Conservation (phyloP, 306 rosid genomes). For the Lagenaria siceraria region DNA sequence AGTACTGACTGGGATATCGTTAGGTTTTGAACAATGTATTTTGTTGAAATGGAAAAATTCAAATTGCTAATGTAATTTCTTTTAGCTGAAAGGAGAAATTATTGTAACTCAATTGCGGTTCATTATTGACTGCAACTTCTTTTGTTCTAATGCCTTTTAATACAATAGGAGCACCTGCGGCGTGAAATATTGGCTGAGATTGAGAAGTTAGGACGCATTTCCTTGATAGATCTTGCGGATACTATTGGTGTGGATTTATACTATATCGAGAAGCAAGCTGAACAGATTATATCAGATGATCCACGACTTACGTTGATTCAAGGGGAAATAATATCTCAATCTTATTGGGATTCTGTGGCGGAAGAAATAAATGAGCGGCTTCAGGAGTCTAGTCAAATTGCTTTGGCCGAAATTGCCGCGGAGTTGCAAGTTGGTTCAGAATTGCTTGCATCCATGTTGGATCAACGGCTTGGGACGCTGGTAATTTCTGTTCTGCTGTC, state of each 20-base stretch:
- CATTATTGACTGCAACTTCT: not conserved
- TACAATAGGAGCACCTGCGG: slow-evolving; percentile 71
- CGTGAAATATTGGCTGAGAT: slow-evolving; percentile 64
- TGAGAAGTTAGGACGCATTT: slow-evolving; percentile 58
- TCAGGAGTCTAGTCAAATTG: slow-evolving; percentile 91
- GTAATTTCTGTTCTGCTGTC: slow-evolving; percentile 19
- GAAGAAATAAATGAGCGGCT: slow-evolving; percentile 94
- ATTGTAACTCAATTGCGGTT: not conserved
- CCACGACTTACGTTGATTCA: slow-evolving; percentile 59
- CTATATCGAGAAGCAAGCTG: slow-evolving; percentile 79
- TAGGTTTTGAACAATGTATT: not conserved
- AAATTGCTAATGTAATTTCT: not conserved
- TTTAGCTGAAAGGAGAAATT: not conserved
- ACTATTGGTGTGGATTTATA: slow-evolving; percentile 73
- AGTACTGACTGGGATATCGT: not conserved
- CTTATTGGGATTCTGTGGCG: slow-evolving; percentile 77
- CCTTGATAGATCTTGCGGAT: slow-evolving; percentile 83
- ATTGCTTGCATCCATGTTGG: slow-evolving; percentile 61
- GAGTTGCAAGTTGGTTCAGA: slow-evolving; percentile 84
- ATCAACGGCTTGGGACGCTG: slow-evolving; percentile 70
- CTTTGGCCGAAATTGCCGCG: slow-evolving; percentile 73
- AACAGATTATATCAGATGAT: slow-evolving; percentile 36
- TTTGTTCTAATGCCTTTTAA: not conserved
- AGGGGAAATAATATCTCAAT: slow-evolving; percentile 74
- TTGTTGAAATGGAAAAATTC: not conserved